Base-by-base conservation (phyloP, 2,329 filamentous ascomycete genomes). In the Microdochium nivale region DNA sequence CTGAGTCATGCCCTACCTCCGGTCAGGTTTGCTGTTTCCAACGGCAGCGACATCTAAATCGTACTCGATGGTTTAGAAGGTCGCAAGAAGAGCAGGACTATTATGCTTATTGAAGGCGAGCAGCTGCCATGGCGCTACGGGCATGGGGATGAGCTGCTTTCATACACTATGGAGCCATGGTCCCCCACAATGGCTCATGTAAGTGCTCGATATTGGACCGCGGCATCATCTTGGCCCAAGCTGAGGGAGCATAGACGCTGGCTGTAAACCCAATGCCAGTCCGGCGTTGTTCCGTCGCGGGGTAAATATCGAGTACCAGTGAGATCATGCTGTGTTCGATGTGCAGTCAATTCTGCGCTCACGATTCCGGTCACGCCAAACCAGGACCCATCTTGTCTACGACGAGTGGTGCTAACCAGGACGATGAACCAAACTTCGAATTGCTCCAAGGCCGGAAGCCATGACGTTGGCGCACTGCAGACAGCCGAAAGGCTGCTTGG, bases 281-380 rank as follows among this genome's bases (percentile, higher is more conserved):
- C n/a, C n/a, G n/a, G n/a, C n/a, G n/a, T n/a, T n/a, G n/a, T n/a
- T n/a, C n/a, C n/a, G n/a, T n/a, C n/a, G n/a, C n/a, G n/a, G n/a
- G n/a, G 63, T 75, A 7, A 71, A 68, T 55, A 65, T 73, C 10
- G 65, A 66, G 21, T 75, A 75, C 53, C 64, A 72, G 53, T 62
- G 47, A 52, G 60, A 53, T 8, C 7, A 3, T 11, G 50, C 11
- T 25, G 24, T 33, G 4, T 46, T 24, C 14, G 3, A 16, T 10
- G n/a, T 21, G n/a, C n/a, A n/a, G n/a, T 47, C 3, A 23, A n/a
- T 9, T 11, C 46, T 11, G 8, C 25, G 23, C 46, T 47, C 24
- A 47, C 14, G 14, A 16, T 25, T 16, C 7, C 24, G 3, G 10
- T 9, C 10, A 19, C 46, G 24, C 3, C 48, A 61, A 67, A 30